A percentile compares a stretch with the other conserved stretches of the same genome.
Conservation (phyloP, 139 green algal genomes). For the Closterium sp. region DNA sequence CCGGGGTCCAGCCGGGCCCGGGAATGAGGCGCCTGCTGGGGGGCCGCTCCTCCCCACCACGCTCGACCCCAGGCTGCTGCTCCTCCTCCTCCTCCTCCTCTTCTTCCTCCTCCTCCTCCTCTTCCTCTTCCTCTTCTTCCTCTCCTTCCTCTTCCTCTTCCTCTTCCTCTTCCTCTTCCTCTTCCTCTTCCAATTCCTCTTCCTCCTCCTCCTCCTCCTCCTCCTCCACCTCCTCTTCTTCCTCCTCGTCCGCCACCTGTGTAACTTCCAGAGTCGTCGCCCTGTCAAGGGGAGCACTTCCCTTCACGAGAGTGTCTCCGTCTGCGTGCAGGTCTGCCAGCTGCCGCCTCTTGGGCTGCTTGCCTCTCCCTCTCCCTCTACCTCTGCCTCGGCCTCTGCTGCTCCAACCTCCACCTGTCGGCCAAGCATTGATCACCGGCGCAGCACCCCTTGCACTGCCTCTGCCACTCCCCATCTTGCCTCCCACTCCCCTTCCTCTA, state of each 20-base stretch:
- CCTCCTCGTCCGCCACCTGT: not conserved
- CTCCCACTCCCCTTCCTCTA: not conserved
- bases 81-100: not conserved
- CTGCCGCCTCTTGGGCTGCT: not conserved
- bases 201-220: not conserved
- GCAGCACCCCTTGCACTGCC: not conserved
- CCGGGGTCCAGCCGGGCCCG: not conserved
- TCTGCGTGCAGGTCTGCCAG: not conserved
- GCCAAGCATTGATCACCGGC: not conserved
- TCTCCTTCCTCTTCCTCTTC: not conserved
- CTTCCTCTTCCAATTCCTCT: not conserved
- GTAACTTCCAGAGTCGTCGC: not conserved
- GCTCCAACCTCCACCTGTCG: not conserved
- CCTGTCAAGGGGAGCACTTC: not conserved
- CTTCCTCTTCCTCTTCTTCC: not conserved
- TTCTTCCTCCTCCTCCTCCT: not conserved
- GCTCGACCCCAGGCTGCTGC: not conserved
- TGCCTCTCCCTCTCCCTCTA: not conserved
- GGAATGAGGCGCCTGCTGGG: not conserved
- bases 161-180: not conserved
- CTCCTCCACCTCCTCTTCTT: not conserved
- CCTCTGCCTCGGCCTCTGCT: not conserved
- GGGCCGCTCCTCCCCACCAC: not conserved
- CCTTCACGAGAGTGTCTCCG: not conserved
- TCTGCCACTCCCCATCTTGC: not conserved